Conservation (phyloP, 257 asterid genomes). For the Solanum chaucha region DNA sequence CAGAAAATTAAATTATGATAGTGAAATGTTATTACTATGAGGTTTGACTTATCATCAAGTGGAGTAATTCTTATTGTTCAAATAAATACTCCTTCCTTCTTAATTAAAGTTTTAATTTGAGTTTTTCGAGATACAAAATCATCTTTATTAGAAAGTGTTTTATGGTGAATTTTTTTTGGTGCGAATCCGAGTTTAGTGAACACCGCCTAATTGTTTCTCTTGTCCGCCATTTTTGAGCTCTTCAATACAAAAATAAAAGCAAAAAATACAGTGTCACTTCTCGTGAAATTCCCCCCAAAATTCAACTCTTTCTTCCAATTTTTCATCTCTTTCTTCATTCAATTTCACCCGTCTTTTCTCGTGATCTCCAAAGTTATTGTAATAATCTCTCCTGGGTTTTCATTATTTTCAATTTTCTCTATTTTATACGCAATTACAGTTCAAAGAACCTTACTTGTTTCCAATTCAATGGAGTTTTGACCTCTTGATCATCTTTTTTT, state of each 20-base stretch:
- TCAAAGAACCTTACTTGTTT: neutral
- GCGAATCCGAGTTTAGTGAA: neutral
- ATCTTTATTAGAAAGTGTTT: too few species aligned
- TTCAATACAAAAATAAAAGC: neutral
- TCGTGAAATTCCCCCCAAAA: conserved; percentile 1
- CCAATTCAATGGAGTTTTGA: neutral
- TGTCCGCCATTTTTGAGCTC: neutral
- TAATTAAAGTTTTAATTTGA: fast-evolving
- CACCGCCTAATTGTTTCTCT: neutral
- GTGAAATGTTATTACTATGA: too few species aligned
- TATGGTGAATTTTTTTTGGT: too few species aligned
- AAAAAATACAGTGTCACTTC: conserved; percentile 1
- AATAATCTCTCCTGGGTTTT: neutral
- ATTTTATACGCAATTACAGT: neutral
- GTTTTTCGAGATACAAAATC: too few species aligned
- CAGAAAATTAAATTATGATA: too few species aligned
- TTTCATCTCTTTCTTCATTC: conserved; percentile 14
- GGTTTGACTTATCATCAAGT: too few species aligned
- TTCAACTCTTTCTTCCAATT: neutral
- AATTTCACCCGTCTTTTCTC: conserved; percentile 12
- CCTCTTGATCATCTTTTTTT: neutral
- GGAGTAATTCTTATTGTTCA: too few species aligned
- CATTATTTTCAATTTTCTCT: neutral
- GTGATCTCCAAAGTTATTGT: conserved; percentile 3
- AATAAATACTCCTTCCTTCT: fast-evolving